Evolutionary conservation across 2,329 filamentous ascomycete species (phyloP).

Genomic region (Dothistroma pini): DNA sequence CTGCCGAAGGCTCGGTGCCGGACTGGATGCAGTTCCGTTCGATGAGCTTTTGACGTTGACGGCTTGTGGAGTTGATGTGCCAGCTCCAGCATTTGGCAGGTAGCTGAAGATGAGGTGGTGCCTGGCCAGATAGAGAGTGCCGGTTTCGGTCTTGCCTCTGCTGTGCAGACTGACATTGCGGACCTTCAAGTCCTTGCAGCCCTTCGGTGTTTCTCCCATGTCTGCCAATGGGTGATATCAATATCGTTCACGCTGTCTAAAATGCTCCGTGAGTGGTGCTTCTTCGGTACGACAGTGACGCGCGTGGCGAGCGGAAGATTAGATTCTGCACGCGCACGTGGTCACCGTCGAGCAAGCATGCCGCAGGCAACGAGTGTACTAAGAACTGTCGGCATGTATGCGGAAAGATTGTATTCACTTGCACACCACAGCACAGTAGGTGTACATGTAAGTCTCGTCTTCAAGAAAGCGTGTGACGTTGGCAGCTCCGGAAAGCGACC

Average conservation of each 20-base stretch:
- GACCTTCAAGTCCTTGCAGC: conserved; percentile 36
- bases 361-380: not conserved
- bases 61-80: not conserved
- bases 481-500: not conserved
- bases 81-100: conserved; percentile 38
- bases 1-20: not conserved
- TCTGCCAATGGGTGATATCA: not conserved
- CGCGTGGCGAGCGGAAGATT: not conserved
- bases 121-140: conserved; percentile 59
- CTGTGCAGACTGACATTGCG: conserved; percentile 60
- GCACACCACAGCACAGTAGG: not conserved
- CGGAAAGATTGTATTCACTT: not conserved
- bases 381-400: not conserved
- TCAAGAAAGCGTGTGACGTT: not conserved
- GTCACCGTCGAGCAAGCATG: not conserved
- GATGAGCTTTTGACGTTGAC: not conserved
- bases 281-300: not conserved
- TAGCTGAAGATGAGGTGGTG: conserved; percentile 64
- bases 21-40: not conserved
- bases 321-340: not conserved
- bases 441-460: not conserved
- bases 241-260: not conserved
- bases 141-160: conserved; percentile 54
- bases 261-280: not conserved
- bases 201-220: conserved; percentile 1